Conservation (phyloP, 83 land plant genomes). For the Picea mariana region DNA sequence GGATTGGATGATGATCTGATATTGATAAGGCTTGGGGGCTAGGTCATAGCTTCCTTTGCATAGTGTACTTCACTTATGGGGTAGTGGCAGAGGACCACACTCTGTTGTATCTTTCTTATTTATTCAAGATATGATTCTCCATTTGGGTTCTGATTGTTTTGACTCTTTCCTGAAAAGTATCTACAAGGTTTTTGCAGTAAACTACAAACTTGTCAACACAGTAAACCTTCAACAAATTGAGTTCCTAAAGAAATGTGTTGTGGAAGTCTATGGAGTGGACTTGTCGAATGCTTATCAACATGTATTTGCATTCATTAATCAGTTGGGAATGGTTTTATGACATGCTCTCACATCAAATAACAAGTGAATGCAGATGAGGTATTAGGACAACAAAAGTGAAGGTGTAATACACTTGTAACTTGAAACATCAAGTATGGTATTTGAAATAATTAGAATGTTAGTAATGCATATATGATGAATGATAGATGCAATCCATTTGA, state of each 20-base stretch:
- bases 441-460: no score
- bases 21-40: no score
- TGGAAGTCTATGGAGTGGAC: slow-evolving; percentile 82
- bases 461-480: no score
- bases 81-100: slow-evolving; percentile 61
- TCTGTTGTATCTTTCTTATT: slow-evolving; percentile 62
- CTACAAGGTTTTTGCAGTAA: slow-evolving; percentile 62
- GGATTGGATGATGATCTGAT: no score
- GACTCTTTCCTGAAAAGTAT: slow-evolving; percentile 59
- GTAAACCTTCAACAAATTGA: slow-evolving; percentile 56
- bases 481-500: no score
- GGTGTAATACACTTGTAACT: no score
- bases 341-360: slow-evolving; percentile 40
- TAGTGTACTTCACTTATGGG: slow-evolving; percentile 87
- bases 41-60: no score
- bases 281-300: slow-evolving; percentile 56
- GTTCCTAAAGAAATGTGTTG: slow-evolving; percentile 64
- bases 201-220: slow-evolving; percentile 56
- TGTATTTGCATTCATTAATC: slow-evolving; percentile 63
- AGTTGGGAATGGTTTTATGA: slow-evolving; percentile 57
- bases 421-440: no score
- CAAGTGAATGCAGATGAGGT: slow-evolving; percentile 14
- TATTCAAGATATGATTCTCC: slow-evolving; percentile 57
- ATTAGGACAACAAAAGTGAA: no score
- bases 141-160: slow-evolving; percentile 51